Conservation (phyloP, 2,329 filamentous ascomycete genomes). For the Xylariomycetidae sp. region DNA sequence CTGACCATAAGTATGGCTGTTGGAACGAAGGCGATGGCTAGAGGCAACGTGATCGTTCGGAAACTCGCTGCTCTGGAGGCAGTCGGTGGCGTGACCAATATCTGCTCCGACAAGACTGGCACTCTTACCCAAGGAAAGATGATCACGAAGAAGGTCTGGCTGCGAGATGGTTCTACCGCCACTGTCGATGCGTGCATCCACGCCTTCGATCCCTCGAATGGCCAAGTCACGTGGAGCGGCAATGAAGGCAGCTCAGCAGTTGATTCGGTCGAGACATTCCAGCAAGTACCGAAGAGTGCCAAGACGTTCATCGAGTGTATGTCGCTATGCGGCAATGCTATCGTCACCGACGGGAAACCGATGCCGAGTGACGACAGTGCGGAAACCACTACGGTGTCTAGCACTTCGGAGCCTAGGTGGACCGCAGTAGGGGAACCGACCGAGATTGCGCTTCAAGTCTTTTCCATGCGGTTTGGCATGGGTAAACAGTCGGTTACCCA, state of each 20-base stretch:
- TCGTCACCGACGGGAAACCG: constrained; percentile 38
- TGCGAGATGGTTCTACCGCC: constrained; percentile 47
- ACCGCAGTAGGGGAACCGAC: constrained; percentile 61
- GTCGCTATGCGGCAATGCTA: constrained; percentile 56
- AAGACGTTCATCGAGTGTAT: constrained; percentile 47
- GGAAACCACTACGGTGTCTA: constrained; percentile 42
- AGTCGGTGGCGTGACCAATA: constrained; percentile 63
- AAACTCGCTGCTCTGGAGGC: constrained; percentile 61
- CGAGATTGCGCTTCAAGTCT: constrained; percentile 68
- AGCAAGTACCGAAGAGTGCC: constrained; percentile 28
- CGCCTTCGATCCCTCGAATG: constrained; percentile 56
- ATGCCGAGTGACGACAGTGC: constrained; percentile 32
- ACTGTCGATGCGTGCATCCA: constrained; percentile 49
- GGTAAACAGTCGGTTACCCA: constrained; percentile 35
- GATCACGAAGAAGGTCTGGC: constrained; percentile 58
- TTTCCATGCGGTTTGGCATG: constrained; percentile 61
- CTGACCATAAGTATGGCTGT: constrained; percentile 57
- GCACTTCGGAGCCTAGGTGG: constrained; percentile 43
- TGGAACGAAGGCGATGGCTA: constrained; percentile 49
- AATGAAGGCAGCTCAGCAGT: constrained; percentile 20
- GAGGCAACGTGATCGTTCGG: constrained; percentile 49
- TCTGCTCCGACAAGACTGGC: constrained; percentile 67
- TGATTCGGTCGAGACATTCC: constrained; percentile 15
- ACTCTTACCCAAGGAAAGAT: constrained; percentile 62
- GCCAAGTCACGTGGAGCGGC: constrained; percentile 40